Evolutionary conservation across 2,329 filamentous ascomycete species (phyloP), one percentile per base, ranked within the genome.

Genomic region (Eutypa lata): DNA sequence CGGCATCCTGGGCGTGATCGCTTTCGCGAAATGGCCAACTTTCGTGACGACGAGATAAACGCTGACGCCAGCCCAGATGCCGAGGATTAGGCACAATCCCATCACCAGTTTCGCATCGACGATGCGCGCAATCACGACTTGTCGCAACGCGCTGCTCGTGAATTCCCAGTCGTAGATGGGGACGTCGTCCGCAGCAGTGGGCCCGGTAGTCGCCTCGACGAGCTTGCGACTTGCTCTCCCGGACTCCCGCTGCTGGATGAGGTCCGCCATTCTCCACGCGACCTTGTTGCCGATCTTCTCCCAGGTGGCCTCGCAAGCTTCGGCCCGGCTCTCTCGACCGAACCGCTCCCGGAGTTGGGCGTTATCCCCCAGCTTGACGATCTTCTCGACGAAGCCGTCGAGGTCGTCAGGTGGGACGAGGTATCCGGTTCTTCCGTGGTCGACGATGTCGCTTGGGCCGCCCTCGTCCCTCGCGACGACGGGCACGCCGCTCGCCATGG

Each of bases 231-330:
- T 48, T 44, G 57, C 57, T 50, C 59, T 54, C 51, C 73, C 72
- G 24, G 59, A 64, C 47, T 72, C 68, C 21, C 78, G 68, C 45
- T 78, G 72, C 16, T 76, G 72, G 47, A 82, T 79, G n/a, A 71
- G 73, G 48, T 80, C 76, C 3, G 77, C 72, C 71, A 89, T 81
- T 53, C 81, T 78, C 77, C 82, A 83, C 3, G 86, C 86, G 1
- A 88, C 86, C 47, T 80, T 82, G 61, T 87, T 86, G 70, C 87
- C 87, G 67, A 89, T 87, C 70, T 81, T 86, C 53, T 88, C 84
- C 87, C 86, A 89, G 0, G 84, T 89, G 2, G 82, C 84, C 47
- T 84, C 76, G 54, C 80, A 80, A 0, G 85, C 86, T 55, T 84
- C 79, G 19, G 66, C 63, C 49, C 84, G 76, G 1, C 83, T 79